A percentile compares a stretch with the other conserved stretches of the same genome.
Evolutionary conservation across 176 grass and related monocot genomes (phyloP).

Genomic region (Avena insularis): DNA sequence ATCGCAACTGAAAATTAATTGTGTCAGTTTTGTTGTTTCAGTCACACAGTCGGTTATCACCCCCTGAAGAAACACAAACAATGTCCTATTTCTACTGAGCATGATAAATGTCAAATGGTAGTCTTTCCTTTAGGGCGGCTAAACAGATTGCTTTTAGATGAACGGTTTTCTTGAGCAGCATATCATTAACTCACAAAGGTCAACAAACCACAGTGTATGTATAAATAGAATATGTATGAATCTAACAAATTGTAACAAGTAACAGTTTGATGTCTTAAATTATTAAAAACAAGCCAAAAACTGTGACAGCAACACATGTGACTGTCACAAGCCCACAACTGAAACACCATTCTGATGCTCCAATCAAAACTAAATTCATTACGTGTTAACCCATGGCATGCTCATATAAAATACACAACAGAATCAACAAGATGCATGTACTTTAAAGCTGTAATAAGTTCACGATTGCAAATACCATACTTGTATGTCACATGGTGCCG

Average conservation of each 20-base stretch:
- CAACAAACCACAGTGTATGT: background rate
- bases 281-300: background rate
- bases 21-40: slow-evolving; percentile 9
- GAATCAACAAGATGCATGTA: background rate
- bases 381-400: background rate
- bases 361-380: background rate
- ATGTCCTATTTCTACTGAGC: background rate
- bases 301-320: background rate
- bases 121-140: background rate
- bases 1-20: background rate
- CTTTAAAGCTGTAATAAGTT: background rate
- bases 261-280: background rate
- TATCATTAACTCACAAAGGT: background rate
- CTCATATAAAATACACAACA: background rate
- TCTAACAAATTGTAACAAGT: background rate
- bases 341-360: background rate
- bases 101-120: background rate
- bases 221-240: background rate
- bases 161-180: background rate
- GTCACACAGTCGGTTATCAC: background rate
- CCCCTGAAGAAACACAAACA: background rate
- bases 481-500: slow-evolving; percentile 13
- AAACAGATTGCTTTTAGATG: background rate
- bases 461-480: slow-evolving; percentile 3
- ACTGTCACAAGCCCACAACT: background rate